These are phyloP conservation scores for Linnemannia schmuckeri DNA, from an alignment of 192 early-diverging fungal species.

Conservation along the genomic window DNA sequence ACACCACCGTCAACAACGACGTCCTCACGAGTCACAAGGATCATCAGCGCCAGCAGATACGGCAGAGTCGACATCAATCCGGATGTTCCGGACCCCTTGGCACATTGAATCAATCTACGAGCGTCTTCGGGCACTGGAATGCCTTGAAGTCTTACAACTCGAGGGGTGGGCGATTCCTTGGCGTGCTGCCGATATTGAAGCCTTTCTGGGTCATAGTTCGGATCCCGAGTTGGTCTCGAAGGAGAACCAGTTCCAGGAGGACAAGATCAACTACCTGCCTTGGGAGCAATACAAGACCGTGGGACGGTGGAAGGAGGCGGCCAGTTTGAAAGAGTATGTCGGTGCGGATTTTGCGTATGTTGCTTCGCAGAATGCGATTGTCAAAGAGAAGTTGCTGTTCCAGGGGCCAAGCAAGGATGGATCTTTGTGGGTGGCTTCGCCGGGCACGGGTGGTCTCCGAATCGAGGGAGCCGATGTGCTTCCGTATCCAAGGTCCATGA, in stretches of 20 bases:
- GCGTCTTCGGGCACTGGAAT: neutral
- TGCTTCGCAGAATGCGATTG: neutral
- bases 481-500: neutral
- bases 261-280: neutral
- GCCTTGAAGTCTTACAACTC: conserved; percentile 12
- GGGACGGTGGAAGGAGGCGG: neutral
- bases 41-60: neutral
- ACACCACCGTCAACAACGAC: neutral
- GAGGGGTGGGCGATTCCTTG: conserved; percentile 18
- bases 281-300: neutral
- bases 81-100: conserved; percentile 12
- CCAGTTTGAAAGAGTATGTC: neutral
- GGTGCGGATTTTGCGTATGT: neutral
- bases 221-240: neutral
- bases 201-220: conserved; percentile 6
- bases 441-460: neutral
- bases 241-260: neutral
- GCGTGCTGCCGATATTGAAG: conserved; percentile 13
- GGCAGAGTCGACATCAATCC: neutral
- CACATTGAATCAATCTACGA: conserved; percentile 27
- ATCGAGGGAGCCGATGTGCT: neutral
- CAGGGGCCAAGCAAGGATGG: neutral
- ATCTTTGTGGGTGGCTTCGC: neutral
- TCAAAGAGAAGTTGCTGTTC: neutral
- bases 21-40: neutral